Base-by-base conservation (phyloP, 805 yeast genomes). In the Naumovozyma baii region DNA sequence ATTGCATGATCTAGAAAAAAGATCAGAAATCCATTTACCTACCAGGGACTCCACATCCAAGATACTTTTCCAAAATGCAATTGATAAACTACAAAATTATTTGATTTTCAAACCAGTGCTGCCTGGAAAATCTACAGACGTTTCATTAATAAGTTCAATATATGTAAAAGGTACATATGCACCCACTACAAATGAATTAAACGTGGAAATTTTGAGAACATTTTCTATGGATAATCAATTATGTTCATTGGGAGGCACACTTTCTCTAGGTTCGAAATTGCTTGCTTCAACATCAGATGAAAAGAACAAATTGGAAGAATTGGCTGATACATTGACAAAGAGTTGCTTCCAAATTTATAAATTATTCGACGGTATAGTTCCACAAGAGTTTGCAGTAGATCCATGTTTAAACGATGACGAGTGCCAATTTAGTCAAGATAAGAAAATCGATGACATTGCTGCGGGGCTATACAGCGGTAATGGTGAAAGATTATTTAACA, bases 211-310 rank as follows among this genome's bases (percentile, higher is more conserved):
- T 32, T 41, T 51, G 26, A 58, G 61, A 37, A 29, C 31, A 29
- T 29, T 29, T 29, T 12, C 13, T 13, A 66, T 69, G 64, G 60
- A 69, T 20, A 76, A 72, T 44, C 56, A 72, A 35, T 53, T 71
- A 5, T 76, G 82, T 48, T 72, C 69, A 40, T 59, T 73, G 3
- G 80, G 78, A 13, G 74, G 78, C 2, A 72, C 72, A 68, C 61
- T 70, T 49, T 73, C 73, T 0, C 49, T 74, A 18, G 74, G 73
- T 2, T 61, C 73, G 4, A 66, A 59, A 34, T 40, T 72, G 1
- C 62, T 74, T 15, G 28, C 34, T 4, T 39, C 47, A 29, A 12
- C 31, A 13, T n/a, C 31, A 29, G 15, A 9, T 9, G 31, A 29
- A 29, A 29, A 12, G 31, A 8, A 29, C 5, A 5, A 8, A 5